Percentiles rank a stretch among this genome's conserved stretches.
These are phyloP conservation scores for Cadophora sp. DNA, from an alignment of 2,329 filamentous ascomycete species.

Conservation along the genomic window DNA sequence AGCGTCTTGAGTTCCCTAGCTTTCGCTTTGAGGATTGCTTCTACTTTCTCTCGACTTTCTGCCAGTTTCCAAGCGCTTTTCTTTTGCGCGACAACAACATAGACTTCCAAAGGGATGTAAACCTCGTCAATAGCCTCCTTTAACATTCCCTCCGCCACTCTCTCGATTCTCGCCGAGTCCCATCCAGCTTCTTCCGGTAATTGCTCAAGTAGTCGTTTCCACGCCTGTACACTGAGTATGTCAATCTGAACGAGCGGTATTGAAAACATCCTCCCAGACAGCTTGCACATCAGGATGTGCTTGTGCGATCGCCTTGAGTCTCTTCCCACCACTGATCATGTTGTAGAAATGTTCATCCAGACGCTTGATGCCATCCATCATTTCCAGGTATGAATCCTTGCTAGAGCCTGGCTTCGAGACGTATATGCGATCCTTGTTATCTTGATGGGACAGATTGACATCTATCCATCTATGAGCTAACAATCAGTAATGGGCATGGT, in stretches of 20 bases:
- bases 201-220: neutral
- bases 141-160: neutral
- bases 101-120: constrained; percentile 4
- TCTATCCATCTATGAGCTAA: constrained; percentile 5
- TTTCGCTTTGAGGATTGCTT: neutral
- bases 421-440: constrained; percentile 3
- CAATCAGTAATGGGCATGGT: too few species aligned
- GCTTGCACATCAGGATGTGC: neutral
- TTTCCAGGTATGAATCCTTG: neutral
- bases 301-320: neutral
- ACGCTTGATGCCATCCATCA: neutral
- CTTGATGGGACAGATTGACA: constrained; percentile 2
- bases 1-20: too few species aligned
- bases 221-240: constrained; percentile 4
- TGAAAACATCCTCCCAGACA: neutral
- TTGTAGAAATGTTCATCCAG: neutral
- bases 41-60: neutral
- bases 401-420: constrained; percentile 5
- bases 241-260: constrained; percentile 3
- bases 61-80: neutral
- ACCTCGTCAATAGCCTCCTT: neutral
- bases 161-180: neutral
- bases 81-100: constrained; percentile 9
- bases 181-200: neutral
- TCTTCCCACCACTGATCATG: neutral